Conservation (phyloP, 441 rosid genomes). For the Jatropha multifida region DNA sequence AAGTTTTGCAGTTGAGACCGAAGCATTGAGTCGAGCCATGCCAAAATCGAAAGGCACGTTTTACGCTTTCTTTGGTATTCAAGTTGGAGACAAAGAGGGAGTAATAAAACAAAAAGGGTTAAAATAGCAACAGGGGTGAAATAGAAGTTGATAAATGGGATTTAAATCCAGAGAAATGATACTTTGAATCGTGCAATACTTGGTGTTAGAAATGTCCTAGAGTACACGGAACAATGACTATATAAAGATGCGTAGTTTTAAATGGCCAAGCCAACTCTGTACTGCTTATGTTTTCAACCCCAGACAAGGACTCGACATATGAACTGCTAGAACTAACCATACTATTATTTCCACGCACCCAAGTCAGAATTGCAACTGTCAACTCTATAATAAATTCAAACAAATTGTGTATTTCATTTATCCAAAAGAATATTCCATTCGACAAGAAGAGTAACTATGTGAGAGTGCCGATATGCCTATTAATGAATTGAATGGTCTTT, state of each 20-base stretch:
- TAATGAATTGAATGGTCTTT: too few species aligned
- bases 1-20: too few species aligned
- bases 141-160: background rate
- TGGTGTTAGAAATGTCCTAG: background rate
- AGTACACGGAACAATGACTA: constrained; percentile 2
- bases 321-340: background rate
- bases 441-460: too few species aligned
- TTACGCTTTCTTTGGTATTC: too few species aligned
- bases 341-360: background rate
- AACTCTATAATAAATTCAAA: background rate
- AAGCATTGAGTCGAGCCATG: too few species aligned
- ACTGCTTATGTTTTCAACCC: background rate
- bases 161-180: background rate
- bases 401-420: background rate
- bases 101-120: too few species aligned
- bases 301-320: constrained; percentile 9
- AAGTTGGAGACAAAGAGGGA: too few species aligned
- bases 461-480: too few species aligned
- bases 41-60: too few species aligned
- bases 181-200: background rate
- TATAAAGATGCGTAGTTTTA: background rate
- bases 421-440: background rate
- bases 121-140: too few species aligned
- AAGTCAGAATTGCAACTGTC: background rate
- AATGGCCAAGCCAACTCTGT: background rate